Evolutionary conservation across 805 yeast genomes (phyloP), one percentile per base, ranked within the genome.

Genomic region (Metschnikowia matae): DNA sequence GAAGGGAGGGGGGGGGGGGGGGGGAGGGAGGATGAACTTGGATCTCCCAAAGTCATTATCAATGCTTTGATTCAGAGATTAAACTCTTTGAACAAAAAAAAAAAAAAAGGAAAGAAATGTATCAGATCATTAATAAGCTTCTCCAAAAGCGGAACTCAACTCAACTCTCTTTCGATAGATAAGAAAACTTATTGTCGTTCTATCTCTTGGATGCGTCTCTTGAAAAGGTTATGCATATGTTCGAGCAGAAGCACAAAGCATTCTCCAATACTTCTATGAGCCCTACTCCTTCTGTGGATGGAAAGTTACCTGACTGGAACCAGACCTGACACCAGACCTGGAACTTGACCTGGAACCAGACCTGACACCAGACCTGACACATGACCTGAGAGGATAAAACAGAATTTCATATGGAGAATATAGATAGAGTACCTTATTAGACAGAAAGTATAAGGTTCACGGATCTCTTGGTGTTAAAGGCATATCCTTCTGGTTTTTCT

Each of bases 191-290:
- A 42, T 60, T 80, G 17, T 63, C 84, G 51, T 76, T 79, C 48
- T 80, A 84, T 67, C 61, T 80, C 32, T 62, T 80, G 38, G 85
- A 80, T 63, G 75, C 77, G 35, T 76, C 83, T 1, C 64, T 80
- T 36, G 83, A 79, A 52, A 79, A 78, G 56, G 71, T 80, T 42
- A 74, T 76, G 7, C 74, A 75, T 37, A 70, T 79, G 58, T 79
- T 79, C 54, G 79, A 75, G 54, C 79, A 75, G 48, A 70, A 69
- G 50, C 69, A 63, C 6, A 52, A 57, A 38, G 46, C 51, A 53
- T 51, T 48, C 44, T 38, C 50, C 37, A 48, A 55, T 7, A 58
- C 68, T 4, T 58, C 63, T 10, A 35, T 49, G 48, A 55, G 53
- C 26, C 60, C 55, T 7, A 43, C 56, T 8, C 54, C 56, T 13